Base-by-base conservation (phyloP, 352 stramenopile genomes). In the Hyaloperonospora arabidopsidis region DNA sequence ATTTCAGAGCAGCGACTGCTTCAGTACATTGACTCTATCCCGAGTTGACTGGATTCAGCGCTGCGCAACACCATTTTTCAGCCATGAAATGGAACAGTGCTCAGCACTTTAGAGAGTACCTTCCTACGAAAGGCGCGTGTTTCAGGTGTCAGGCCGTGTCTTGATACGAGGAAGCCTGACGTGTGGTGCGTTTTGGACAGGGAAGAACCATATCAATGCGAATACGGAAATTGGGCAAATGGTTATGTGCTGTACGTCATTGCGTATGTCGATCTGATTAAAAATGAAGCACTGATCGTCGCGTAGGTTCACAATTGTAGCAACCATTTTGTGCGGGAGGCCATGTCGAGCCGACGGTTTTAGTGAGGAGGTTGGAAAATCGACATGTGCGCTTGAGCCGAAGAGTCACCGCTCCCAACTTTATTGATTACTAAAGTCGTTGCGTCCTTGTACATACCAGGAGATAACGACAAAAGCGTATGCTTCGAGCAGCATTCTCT, bases 1-100 rank as follows among this genome's bases (percentile, higher is more conserved):
- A 88, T 94, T 49, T 84, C 81, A 17, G 72, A 91, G 65, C 73
- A 64, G 25, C 76, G 77, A 28, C 66, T 94, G 52, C 73, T 94
- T 18, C 65, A 86, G 63, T 92, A 91, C 67, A 83, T 94, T 57
- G 63, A 72, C 57, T 74, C 69, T n/a, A 84, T 90, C 44, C 79
- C 78, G 19, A 87, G 73, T 57, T 76, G 66, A 69, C 67, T 34
- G 11, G 53, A 29, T 49, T 54, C 35, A 49, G 17, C 49, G 43
- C 25, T 32, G 25, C 25, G 25, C 25, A 32, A 61, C 46, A n/a
- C n/a, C n/a, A n/a, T n/a, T n/a, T n/a, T n/a, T n/a, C n/a, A 40
- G 51, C 25, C 32, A 52, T 54, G 49, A 45, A 45, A 39, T 59
- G 32, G 57, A 61, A 61, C 52, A 51, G 32, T n/a, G 43, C 39